phyloP scores from a whole-genome alignment of 2,329 filamentous ascomycete genomes.

The Neoscytalidium dimidiatum region DNA sequence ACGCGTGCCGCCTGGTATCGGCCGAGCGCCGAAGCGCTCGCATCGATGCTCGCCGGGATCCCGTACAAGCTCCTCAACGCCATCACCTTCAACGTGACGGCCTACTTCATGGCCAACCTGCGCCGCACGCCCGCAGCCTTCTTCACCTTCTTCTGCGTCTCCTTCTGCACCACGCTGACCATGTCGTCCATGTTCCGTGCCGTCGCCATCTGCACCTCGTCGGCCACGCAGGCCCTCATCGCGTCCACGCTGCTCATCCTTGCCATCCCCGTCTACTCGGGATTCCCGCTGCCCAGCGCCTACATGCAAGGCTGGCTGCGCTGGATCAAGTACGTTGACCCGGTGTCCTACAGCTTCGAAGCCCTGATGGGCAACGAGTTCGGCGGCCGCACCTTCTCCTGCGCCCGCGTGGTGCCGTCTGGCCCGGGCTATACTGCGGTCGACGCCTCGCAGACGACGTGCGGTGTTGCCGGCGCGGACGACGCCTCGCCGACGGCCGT shows the following conservation, averaged over 20 bases:
- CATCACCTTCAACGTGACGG: conserved; percentile 57
- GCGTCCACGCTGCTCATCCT: conserved; percentile 58
- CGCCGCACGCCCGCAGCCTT: conserved; percentile 71
- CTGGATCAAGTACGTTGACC: conserved; percentile 54
- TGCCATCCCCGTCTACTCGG: conserved; percentile 49
- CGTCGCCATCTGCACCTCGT: conserved; percentile 50
- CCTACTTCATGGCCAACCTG: conserved; percentile 85
- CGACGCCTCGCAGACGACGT: conserved; percentile 54
- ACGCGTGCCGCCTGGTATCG: conserved; percentile 86
- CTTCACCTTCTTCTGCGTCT: conserved; percentile 78
- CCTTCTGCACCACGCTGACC: conserved; percentile 66
- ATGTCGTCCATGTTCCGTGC: conserved; percentile 81
- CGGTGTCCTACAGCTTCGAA: conserved; percentile 21
- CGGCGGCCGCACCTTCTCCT: conserved; percentile 44
- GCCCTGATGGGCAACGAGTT: conserved; percentile 21
- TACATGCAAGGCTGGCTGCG: conserved; percentile 56
- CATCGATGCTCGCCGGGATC: conserved; percentile 67
- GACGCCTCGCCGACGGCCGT: conserved; percentile 51
- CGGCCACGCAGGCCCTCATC: conserved; percentile 63
- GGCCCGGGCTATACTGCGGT: conserved; percentile 47
- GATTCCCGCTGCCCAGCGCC: conserved; percentile 56
- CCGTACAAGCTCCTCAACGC: conserved; percentile 61
- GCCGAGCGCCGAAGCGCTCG: conserved; percentile 70
- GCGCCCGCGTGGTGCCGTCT: conserved; percentile 50
- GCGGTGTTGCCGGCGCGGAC: conserved; percentile 48